Base-by-base conservation (phyloP, 495 filamentous ascomycete genomes). In the Apiosordaria backusii region DNA sequence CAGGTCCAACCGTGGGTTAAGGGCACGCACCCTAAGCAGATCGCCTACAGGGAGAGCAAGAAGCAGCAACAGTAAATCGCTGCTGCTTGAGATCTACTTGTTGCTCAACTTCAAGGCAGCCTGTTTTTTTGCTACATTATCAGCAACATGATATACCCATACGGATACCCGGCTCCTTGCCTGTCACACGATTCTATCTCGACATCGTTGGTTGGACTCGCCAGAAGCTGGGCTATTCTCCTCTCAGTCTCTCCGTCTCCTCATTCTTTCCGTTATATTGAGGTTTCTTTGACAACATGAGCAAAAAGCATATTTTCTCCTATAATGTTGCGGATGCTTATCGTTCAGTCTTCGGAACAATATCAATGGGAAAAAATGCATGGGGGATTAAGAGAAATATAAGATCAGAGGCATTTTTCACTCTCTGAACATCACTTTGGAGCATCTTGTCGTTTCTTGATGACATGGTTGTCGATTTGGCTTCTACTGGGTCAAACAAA, bases 1-100 rank as follows among this genome's bases (percentile, higher is more conserved):
- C 72, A 76, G 61, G 74, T 76, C 22, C 67, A 74, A 65, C 70
- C 70, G 50, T 76, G 73, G 73, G 71, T 75, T 24, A 73, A 75
- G 70, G 75, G 74, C 45, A 67, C 66, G 13, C 74, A 76, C 69
- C 67, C 69, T 15, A 54, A 71, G 26, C 75, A 75, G 64, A 62
- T 75, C 21, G 69, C 62, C n/a, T 53, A 53, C 10, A 50, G 61
- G 7, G 18, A 55, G 52, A 2, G 9, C 35, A 45, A 45, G 9
- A 45, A 45, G 35, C 35, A 45, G 35, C 35, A n/a, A n/a, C n/a
- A 45, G 35, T 45, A 45, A 45, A 45, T 45, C 35, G 35, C 6
- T 13, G 35, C 35, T 45, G 35, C 35, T 15, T 45, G 35, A 45
- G 35, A 7, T 45, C 35, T 13, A 29, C 4, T 15, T 45, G 35